Evolutionary conservation across 108 stramenopile species (phyloP).

Genomic region (Nitzschia putrida): DNA sequence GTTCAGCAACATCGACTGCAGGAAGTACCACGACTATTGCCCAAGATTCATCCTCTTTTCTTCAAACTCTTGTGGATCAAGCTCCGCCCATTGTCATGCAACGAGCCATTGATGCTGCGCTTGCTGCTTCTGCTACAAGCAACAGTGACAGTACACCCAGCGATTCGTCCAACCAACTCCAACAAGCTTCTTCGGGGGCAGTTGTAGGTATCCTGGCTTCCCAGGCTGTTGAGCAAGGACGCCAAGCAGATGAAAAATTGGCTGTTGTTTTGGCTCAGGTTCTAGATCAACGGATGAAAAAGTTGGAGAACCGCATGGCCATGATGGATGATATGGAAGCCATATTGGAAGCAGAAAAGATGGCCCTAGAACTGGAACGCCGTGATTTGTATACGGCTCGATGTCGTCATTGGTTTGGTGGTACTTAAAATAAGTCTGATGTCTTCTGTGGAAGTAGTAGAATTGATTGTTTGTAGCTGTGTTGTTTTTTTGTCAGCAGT

Average conservation of each 20-base stretch:
- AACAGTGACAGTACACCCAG: not conserved
- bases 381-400: conserved; percentile 84
- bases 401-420: conserved; percentile 84
- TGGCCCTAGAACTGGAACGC: conserved; percentile 86
- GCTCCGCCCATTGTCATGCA: conserved; percentile 52
- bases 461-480: too few relatives aligned
- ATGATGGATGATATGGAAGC: conserved; percentile 86
- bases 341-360: conserved; percentile 81
- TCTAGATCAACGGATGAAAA: conserved; percentile 73
- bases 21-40: conserved; percentile 13
- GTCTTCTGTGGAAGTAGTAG: too few relatives aligned
- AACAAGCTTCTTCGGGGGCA: conserved; percentile 56
- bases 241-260: conserved; percentile 54
- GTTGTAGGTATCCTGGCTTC: conserved; percentile 55
- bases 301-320: conserved; percentile 77
- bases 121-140: conserved; percentile 39
- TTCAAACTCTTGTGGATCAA: conserved; percentile 52
- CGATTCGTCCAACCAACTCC: conserved; percentile 19
- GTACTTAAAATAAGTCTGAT: conserved; percentile 8
- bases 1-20: conserved; percentile 7
- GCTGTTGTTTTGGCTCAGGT: conserved; percentile 62
- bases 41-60: conserved; percentile 19
- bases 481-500: too few relatives aligned
- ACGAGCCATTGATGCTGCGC: conserved; percentile 52
- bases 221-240: conserved; percentile 52